Conservation (phyloP, 192 early-diverging fungal genomes). For the Phlyctochytrium planicorne region DNA sequence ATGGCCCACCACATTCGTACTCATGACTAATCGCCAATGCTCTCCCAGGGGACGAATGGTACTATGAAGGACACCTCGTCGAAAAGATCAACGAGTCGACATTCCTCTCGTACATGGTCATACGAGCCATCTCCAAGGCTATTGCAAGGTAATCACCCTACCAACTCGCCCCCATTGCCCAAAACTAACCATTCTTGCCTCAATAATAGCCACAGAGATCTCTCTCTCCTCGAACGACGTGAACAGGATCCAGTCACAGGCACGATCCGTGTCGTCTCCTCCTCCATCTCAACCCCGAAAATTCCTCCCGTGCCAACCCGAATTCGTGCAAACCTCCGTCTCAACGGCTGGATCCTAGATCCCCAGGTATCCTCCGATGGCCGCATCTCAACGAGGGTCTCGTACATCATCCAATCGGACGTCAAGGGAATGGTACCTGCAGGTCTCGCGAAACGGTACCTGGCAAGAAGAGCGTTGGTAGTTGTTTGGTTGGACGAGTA, state of each 20-base stretch:
- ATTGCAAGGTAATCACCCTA: conserved; percentile 13
- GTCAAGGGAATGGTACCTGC: conserved; percentile 29
- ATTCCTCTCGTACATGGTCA: conserved; percentile 32
- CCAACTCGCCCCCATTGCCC: no score
- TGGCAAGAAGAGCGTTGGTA: conserved; percentile 31
- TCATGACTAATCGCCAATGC: background rate
- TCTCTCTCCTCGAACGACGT: conserved; percentile 24
- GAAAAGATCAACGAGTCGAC: conserved; percentile 27
- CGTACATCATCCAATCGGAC: conserved; percentile 33
- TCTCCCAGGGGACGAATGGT: conserved; percentile 30
- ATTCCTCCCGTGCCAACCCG: conserved; percentile 5
- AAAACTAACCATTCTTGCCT: no score
- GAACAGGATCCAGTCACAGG: conserved; percentile 25
- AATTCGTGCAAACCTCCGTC: background rate
- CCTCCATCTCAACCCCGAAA: conserved; percentile 32
- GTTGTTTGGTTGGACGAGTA: conserved; percentile 28
- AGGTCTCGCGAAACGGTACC: conserved; percentile 29
- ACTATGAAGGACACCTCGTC: conserved; percentile 27
- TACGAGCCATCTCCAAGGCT: conserved; percentile 25
- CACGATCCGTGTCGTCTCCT: conserved; percentile 20
- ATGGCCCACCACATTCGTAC: background rate
- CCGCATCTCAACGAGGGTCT: conserved; percentile 16
- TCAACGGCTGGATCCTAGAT: conserved; percentile 6
- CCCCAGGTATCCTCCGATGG: conserved; percentile 23
- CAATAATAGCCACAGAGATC: conserved; percentile 27